Conservation (phyloP, 352 stramenopile species). For the Phytophthora pluvialis region DNA sequence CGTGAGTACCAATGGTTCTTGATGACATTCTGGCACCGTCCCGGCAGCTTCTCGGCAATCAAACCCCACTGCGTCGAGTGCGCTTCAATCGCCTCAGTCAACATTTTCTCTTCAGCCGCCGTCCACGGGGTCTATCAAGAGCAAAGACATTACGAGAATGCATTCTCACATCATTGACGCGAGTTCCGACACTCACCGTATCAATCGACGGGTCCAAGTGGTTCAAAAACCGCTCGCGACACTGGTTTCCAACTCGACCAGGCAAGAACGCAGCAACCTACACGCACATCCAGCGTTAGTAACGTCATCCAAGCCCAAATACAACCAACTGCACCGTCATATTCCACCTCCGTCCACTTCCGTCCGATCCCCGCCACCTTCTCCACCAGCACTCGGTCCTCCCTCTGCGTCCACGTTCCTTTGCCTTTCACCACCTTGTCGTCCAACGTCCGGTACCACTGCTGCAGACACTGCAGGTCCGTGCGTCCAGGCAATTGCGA, state of each 20-base stretch:
- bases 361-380: constrained; percentile 56
- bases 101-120: constrained; percentile 44
- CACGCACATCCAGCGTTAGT: neutral
- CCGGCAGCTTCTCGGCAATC: constrained; percentile 54
- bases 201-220: constrained; percentile 56
- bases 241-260: constrained; percentile 71
- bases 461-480: constrained; percentile 79
- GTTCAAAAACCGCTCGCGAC: constrained; percentile 75
- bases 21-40: constrained; percentile 62
- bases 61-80: constrained; percentile 52
- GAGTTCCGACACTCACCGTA: constrained; percentile 32
- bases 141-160: neutral
- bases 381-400: constrained; percentile 50
- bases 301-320: neutral
- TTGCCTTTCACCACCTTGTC: constrained; percentile 63
- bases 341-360: constrained; percentile 65
- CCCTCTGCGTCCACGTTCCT: constrained; percentile 53
- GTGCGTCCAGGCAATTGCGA: constrained; percentile 72
- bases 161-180: neutral
- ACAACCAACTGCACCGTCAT: neutral
- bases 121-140: constrained; percentile 58
- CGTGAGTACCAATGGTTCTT: constrained; percentile 75
- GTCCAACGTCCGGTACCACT: constrained; percentile 73
- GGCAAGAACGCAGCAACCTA: constrained; percentile 68
- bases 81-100: constrained; percentile 29